These are phyloP conservation scores for Colletotrichum zoysiae DNA, from an alignment of 2,329 filamentous ascomycete genomes.

Conservation along the genomic window DNA sequence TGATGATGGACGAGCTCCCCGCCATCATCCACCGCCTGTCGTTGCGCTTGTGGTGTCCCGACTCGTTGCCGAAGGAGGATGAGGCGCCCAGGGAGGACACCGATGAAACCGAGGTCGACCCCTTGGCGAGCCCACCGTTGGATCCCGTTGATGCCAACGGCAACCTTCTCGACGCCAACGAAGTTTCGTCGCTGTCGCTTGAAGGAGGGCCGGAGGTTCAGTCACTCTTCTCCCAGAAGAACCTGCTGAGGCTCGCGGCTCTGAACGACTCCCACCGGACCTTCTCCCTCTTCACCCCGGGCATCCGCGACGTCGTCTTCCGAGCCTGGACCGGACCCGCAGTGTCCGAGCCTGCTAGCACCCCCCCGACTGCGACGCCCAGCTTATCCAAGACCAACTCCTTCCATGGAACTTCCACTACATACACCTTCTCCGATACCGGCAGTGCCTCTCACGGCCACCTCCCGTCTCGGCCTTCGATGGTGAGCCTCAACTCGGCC, in stretches of 20 bases:
- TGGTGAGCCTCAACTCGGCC: slow-evolving; percentile 72
- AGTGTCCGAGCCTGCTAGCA: slow-evolving; percentile 69
- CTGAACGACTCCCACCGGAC: slow-evolving; percentile 91
- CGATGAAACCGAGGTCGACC: slow-evolving; percentile 77
- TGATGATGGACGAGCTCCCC: slow-evolving; percentile 98
- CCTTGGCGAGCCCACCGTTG: slow-evolving; percentile 83
- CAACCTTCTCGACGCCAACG: slow-evolving; percentile 79
- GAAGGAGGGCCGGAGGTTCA: slow-evolving; percentile 86
- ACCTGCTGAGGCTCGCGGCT: slow-evolving; percentile 83
- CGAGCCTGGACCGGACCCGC: slow-evolving; percentile 88
- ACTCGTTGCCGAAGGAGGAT: slow-evolving; percentile 79
- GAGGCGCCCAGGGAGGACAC: slow-evolving; percentile 62
- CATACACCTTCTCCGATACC: slow-evolving; percentile 81
- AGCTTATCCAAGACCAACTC: slow-evolving; percentile 74
- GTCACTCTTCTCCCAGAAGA: slow-evolving; percentile 95
- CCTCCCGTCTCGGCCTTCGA: slow-evolving; percentile 75
- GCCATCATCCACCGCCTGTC: slow-evolving; percentile 96
- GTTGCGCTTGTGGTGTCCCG: slow-evolving; percentile 88
- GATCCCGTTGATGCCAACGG: slow-evolving; percentile 87
- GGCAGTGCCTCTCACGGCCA: slow-evolving; percentile 74
- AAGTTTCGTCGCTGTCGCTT: slow-evolving; percentile 81
- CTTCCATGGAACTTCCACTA: slow-evolving; percentile 69
- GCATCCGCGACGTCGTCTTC: slow-evolving; percentile 91
- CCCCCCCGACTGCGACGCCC: slow-evolving; percentile 62
- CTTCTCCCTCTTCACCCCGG: slow-evolving; percentile 89